Conservation (phyloP, 2,329 filamentous ascomycete genomes). For the Aspergillus novoparasiticus region DNA sequence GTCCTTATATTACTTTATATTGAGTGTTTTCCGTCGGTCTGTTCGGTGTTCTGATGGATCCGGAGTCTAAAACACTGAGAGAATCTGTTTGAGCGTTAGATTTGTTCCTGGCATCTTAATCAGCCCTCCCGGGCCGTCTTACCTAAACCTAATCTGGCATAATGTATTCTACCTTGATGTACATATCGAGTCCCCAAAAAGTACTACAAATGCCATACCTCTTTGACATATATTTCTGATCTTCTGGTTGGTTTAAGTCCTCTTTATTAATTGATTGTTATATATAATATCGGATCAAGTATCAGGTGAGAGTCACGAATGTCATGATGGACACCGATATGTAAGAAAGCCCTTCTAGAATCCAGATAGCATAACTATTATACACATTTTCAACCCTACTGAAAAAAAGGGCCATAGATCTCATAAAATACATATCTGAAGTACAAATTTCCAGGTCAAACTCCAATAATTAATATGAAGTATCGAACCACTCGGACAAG, state of each 20-base stretch:
- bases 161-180: neutral
- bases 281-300: neutral
- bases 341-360: neutral
- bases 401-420: neutral
- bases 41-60: neutral
- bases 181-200: neutral
- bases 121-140: neutral
- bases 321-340: neutral
- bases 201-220: neutral
- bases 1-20: neutral
- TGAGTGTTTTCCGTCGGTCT: neutral
- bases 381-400: neutral
- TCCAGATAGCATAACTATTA: neutral
- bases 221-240: neutral
- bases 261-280: neutral
- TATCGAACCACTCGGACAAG: neutral
- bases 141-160: slow-evolving; percentile 1
- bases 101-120: neutral
- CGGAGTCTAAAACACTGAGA: neutral
- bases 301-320: neutral
- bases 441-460: neutral
- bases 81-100: slow-evolving; percentile 1
- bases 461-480: neutral
- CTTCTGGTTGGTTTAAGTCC: neutral
- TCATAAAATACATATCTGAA: neutral